phyloP scores from a whole-genome alignment of 106 monocot species.

The Allium cepa region DNA sequence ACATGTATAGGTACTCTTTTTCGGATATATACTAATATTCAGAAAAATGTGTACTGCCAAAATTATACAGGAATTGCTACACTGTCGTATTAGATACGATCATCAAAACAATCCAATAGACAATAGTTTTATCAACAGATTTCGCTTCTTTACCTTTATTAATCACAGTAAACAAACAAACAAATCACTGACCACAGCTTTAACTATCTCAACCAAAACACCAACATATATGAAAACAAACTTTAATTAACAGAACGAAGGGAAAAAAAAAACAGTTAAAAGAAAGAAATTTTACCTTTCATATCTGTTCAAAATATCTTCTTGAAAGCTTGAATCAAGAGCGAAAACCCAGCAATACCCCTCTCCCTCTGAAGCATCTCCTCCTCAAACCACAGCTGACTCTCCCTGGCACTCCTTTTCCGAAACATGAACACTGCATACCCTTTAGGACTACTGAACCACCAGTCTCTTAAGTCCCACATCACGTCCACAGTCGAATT shows the following conservation, averaged over 20 bases:
- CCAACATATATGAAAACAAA: background rate
- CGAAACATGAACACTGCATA: constrained; percentile 54
- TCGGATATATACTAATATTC: too few relatives aligned
- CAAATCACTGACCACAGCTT: background rate
- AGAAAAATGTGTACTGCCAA: too few relatives aligned
- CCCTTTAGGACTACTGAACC: constrained; percentile 23
- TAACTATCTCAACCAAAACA: background rate
- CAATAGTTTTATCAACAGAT: background rate
- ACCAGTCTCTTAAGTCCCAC: constrained; percentile 77
- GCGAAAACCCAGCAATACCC: constrained; percentile 38
- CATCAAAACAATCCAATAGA: background rate
- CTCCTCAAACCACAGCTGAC: constrained; percentile 61
- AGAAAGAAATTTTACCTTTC: background rate
- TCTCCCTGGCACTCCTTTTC: constrained; percentile 43
- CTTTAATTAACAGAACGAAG: background rate
- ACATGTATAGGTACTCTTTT: too few relatives aligned
- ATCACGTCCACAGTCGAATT: constrained; percentile 70
- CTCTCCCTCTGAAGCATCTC: constrained; percentile 17
- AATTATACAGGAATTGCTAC: too few relatives aligned
- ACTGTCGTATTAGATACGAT: too few relatives aligned
- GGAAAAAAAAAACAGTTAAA: background rate
- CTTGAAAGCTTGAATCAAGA: constrained; percentile 60
- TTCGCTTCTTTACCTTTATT: background rate
- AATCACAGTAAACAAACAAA: background rate
- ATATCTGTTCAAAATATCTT: background rate